Evolutionary conservation across 352 stramenopile species (phyloP).

Genomic region (Phytophthora litchii): DNA sequence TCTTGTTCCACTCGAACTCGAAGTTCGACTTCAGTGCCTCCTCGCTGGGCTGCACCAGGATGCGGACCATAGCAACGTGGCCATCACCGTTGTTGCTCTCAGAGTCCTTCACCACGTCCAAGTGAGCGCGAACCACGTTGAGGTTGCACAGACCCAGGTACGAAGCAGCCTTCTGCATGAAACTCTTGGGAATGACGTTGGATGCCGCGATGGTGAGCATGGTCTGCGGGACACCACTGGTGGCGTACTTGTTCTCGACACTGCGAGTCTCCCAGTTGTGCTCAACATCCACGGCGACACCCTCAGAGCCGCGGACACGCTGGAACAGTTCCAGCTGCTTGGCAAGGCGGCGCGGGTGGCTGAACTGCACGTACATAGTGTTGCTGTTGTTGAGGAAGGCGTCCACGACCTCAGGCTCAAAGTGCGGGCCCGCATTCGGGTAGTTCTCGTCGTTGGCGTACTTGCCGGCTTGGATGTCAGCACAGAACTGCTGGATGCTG

Average conservation of each 20-base stretch:
- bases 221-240: slow-evolving; percentile 55
- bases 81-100: slow-evolving; percentile 54
- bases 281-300: slow-evolving; percentile 81
- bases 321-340: slow-evolving; percentile 77
- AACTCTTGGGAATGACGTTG: slow-evolving; percentile 85
- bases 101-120: slow-evolving; percentile 94
- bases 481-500: slow-evolving; percentile 70
- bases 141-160: slow-evolving; percentile 94
- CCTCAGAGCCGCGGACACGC: slow-evolving; percentile 71
- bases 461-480: slow-evolving; percentile 80
- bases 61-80: slow-evolving; percentile 82
- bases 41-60: slow-evolving; percentile 73
- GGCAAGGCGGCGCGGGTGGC: slow-evolving; percentile 73
- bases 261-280: slow-evolving; percentile 82
- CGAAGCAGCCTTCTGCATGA: slow-evolving; percentile 81
- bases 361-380: slow-evolving; percentile 86
- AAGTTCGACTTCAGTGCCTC: slow-evolving; percentile 53
- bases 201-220: slow-evolving; percentile 86
- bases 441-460: slow-evolving; percentile 58
- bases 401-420: slow-evolving; percentile 68
- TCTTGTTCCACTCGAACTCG: slow-evolving; percentile 82
- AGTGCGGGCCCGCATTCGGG: slow-evolving; percentile 58
- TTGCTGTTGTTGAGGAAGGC: slow-evolving; percentile 73
- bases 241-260: slow-evolving; percentile 81
- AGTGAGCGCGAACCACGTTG: slow-evolving; percentile 94